phyloP scores from a whole-genome alignment of 345 rosid species.

The Brassica nigra region DNA sequence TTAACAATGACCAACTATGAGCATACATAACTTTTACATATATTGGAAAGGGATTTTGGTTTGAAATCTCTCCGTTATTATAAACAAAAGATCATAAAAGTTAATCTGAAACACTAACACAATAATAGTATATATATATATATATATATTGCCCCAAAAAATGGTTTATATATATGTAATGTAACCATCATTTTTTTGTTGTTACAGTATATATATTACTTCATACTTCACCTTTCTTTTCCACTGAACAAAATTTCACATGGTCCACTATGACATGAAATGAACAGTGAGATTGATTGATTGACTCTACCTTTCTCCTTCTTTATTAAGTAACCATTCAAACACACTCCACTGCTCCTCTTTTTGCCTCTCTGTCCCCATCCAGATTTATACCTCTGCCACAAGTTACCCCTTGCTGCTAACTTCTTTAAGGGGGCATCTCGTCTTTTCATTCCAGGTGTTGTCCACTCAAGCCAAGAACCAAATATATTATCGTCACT shows the following conservation, averaged over 20 bases:
- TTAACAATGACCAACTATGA: no score
- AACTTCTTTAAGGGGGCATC: constrained; percentile 37
- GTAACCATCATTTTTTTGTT: no score
- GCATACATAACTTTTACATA: no score
- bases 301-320: constrained; percentile 39
- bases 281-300: constrained; percentile 40
- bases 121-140: no score
- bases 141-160: no score
- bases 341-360: constrained; percentile 37
- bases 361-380: constrained; percentile 39
- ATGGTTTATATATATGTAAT: no score
- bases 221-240: not conserved
- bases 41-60: no score
- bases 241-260: not conserved
- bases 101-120: no score
- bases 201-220: not conserved
- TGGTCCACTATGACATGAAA: constrained; percentile 41
- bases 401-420: constrained; percentile 37
- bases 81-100: no score
- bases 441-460: constrained; percentile 46
- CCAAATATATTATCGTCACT: constrained; percentile 33
- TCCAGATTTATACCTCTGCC: constrained; percentile 37
- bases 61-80: no score
- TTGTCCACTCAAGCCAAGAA: constrained; percentile 54
- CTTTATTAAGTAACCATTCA: constrained; percentile 42